Evolutionary conservation across 495 filamentous ascomycete genomes (phyloP).

Genomic region (Pseudomonodictys pantanalensis): DNA sequence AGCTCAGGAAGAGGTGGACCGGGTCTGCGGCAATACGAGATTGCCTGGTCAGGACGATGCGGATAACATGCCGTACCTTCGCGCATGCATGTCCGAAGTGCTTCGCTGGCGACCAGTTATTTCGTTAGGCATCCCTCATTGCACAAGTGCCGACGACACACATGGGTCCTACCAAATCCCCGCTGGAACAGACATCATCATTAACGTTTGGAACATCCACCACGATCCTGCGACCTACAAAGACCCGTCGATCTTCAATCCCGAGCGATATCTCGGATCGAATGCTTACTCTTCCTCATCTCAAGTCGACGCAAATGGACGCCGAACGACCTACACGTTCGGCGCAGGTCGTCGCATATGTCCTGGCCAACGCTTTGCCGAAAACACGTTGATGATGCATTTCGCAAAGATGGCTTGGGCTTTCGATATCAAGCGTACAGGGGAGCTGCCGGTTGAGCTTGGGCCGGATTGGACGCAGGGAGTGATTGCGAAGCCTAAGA

Average conservation of each 20-base stretch:
- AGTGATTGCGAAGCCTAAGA: not conserved
- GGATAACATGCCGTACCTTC: not conserved
- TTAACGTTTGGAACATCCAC: not conserved
- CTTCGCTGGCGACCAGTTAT: not conserved
- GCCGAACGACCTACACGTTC: not conserved
- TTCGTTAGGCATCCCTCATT: not conserved
- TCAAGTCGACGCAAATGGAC: not conserved
- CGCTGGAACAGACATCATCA: not conserved
- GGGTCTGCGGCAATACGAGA: not conserved
- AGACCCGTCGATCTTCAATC: not conserved
- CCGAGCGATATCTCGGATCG: not conserved
- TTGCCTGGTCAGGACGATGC: not conserved
- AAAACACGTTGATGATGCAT: not conserved
- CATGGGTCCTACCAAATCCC: not conserved
- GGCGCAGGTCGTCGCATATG: not conserved
- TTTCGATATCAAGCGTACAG: not conserved
- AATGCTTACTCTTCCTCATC: not conserved
- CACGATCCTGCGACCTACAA: not conserved
- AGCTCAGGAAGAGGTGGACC: not conserved
- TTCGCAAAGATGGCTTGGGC: not conserved
- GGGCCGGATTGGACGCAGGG: not conserved
- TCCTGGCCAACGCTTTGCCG: not conserved
- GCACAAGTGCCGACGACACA: not conserved
- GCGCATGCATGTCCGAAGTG: not conserved
- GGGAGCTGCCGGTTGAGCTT: not conserved